Conservation (phyloP, 2,329 filamentous ascomycete species). For the Neofusicoccum laricinum region DNA sequence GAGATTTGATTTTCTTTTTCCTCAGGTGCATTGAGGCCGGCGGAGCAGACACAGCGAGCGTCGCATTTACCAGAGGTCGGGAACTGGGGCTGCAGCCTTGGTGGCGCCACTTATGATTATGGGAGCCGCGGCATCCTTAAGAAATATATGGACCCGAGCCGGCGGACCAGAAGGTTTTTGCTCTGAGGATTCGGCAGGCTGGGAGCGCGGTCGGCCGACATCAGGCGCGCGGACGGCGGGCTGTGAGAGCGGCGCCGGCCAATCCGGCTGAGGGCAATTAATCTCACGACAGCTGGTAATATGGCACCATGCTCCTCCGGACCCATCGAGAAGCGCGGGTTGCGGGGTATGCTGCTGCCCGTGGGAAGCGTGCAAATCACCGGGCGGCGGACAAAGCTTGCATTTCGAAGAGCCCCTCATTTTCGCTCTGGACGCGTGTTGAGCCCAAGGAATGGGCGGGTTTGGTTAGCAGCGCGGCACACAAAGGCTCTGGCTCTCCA, state of each 20-base stretch:
- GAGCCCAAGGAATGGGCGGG: slow-evolving; percentile 3
- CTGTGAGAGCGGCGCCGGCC: background rate
- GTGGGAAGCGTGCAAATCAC: no score
- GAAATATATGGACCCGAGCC: background rate
- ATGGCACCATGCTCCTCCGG: slow-evolving; percentile 3
- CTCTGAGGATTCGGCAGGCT: background rate
- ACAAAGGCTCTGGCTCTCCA: slow-evolving; percentile 2
- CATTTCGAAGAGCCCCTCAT: slow-evolving; percentile 3
- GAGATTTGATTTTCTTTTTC: background rate
- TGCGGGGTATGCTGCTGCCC: background rate
- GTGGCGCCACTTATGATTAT: slow-evolving; percentile 13
- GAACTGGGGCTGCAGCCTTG: background rate
- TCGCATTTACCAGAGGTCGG: slow-evolving; percentile 8
- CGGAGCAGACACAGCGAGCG: background rate
- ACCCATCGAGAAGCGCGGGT: background rate
- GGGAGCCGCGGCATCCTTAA: background rate
- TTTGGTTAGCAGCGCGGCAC: slow-evolving; percentile 11
- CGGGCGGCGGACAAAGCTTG: slow-evolving; percentile 9
- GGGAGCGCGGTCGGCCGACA: background rate
- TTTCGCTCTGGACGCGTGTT: slow-evolving; percentile 1
- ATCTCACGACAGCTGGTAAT: slow-evolving; percentile 13
- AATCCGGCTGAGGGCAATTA: slow-evolving; percentile 7
- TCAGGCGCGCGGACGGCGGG: background rate
- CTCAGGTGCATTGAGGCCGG: background rate
- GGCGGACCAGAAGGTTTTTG: background rate